phyloP scores from a whole-genome alignment of 768 basidiomycete genomes.

The Lactarius psammicola region DNA sequence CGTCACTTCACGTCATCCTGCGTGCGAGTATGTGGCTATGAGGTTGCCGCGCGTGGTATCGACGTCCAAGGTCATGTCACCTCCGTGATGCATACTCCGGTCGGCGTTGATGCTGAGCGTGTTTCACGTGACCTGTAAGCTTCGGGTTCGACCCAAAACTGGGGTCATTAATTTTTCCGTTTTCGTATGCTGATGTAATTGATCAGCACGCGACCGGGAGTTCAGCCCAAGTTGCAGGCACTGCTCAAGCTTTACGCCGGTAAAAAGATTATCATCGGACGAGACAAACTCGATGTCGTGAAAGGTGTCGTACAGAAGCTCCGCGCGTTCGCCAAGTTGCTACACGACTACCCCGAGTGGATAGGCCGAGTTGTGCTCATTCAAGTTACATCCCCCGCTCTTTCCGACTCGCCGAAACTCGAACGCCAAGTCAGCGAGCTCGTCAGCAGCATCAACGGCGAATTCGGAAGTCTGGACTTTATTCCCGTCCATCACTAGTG shows the following conservation, averaged over 20 bases:
- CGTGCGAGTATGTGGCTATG: constrained; percentile 94
- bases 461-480: constrained; percentile 92
- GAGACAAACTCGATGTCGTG: constrained; percentile 98
- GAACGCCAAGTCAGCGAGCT: constrained; percentile 92
- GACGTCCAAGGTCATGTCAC: constrained; percentile 87
- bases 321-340: constrained; percentile 91
- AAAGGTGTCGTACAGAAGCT: constrained; percentile 99
- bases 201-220: constrained; percentile 65
- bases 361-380: constrained; percentile 83
- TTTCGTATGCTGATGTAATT: constrained; percentile 7
- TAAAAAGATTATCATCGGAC: constrained; percentile 97
- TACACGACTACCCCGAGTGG: constrained; percentile 95
- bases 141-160: constrained; percentile 10
- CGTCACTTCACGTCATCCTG: constrained; percentile 95
- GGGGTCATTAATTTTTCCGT: background rate
- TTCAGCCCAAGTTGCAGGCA: constrained; percentile 87
- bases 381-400: constrained; percentile 91
- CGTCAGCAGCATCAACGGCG: constrained; percentile 93
- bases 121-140: constrained; percentile 73
- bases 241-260: constrained; percentile 83
- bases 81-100: constrained; percentile 85
- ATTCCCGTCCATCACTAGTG: constrained; percentile 98
- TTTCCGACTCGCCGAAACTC: constrained; percentile 89
- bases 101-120: constrained; percentile 91
- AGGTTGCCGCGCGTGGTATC: constrained; percentile 65